Percentiles rank a stretch among this genome's conserved stretches.
Evolutionary conservation across 805 yeast species (phyloP).

Genomic region (Starmerella floricola): DNA sequence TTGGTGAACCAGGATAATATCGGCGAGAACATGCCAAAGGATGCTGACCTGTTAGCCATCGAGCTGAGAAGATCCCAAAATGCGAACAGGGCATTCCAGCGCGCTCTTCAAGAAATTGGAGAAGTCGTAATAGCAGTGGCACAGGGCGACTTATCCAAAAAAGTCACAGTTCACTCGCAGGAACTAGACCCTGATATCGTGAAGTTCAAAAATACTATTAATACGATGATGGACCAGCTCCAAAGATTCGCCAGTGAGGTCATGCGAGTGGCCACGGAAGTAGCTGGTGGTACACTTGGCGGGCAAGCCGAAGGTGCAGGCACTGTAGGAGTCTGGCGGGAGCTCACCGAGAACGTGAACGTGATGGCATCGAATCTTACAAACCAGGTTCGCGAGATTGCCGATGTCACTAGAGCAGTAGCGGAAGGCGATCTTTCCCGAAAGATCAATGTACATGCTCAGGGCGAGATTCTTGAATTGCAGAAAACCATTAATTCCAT

Average conservation of each 20-base stretch:
- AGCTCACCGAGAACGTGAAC: slow-evolving; percentile 72
- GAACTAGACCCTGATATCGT: slow-evolving; percentile 70
- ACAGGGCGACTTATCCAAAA: slow-evolving; percentile 74
- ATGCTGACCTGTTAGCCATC: slow-evolving; percentile 14
- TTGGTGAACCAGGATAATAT: slow-evolving; percentile 23
- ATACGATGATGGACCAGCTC: slow-evolving; percentile 79
- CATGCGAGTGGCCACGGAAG: slow-evolving; percentile 77
- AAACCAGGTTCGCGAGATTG: slow-evolving; percentile 79
- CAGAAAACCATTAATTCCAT: slow-evolving; percentile 80
- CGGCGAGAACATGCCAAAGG: slow-evolving; percentile 14
- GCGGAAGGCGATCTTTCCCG: slow-evolving; percentile 76
- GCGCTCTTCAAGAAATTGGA: slow-evolving; percentile 67
- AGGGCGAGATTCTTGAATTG: slow-evolving; percentile 74
- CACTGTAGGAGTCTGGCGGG: slow-evolving; percentile 83
- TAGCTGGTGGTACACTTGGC: slow-evolving; percentile 80
- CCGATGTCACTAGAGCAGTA: slow-evolving; percentile 80
- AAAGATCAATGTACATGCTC: slow-evolving; percentile 81
- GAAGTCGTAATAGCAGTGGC: slow-evolving; percentile 81
- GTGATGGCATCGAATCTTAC: slow-evolving; percentile 84
- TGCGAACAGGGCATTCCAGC: slow-evolving; percentile 56
- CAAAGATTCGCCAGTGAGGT: slow-evolving; percentile 73
- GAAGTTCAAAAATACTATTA: slow-evolving; percentile 68
- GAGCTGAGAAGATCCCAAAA: slow-evolving; percentile 33
- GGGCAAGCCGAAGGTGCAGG: slow-evolving; percentile 79
- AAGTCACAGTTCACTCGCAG: slow-evolving; percentile 58